Conservation (phyloP, 441 rosid genomes). For the Mallotus repandus region DNA sequence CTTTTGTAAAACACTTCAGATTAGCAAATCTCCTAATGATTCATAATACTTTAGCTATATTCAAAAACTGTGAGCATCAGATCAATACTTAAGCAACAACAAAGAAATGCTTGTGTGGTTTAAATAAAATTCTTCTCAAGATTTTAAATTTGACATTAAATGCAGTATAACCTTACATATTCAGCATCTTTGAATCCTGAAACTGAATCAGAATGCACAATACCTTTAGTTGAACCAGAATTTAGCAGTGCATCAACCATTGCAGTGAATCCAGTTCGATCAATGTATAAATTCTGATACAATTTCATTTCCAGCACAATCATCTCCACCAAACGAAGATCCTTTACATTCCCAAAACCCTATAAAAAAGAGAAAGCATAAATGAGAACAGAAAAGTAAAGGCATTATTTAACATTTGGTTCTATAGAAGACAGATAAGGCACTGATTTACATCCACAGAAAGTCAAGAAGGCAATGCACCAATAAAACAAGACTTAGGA, state of each 20-base stretch:
- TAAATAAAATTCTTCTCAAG: background rate
- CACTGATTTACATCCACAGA: background rate
- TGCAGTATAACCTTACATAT: background rate
- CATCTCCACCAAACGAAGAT: conserved; percentile 45
- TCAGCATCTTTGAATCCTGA: conserved; percentile 14
- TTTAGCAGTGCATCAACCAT: conserved; percentile 59
- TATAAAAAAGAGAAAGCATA: conserved; percentile 24
- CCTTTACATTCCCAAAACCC: conserved; percentile 61
- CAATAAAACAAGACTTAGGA: background rate
- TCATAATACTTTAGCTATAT: background rate
- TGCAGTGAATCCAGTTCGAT: conserved; percentile 65
- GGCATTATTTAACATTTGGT: background rate
- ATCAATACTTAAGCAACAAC: background rate
- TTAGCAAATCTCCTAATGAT: background rate
- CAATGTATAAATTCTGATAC: conserved; percentile 42
- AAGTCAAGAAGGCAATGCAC: background rate
- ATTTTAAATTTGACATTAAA: background rate
- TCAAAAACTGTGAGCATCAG: background rate
- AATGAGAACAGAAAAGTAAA: background rate
- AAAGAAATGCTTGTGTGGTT: background rate
- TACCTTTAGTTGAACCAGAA: conserved; percentile 64
- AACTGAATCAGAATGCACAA: conserved; percentile 21
- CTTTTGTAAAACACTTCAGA: background rate
- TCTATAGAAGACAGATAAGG: background rate
- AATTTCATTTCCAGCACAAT: conserved; percentile 57